Percentiles rank a stretch among this genome's conserved stretches.
These are phyloP conservation scores for Candida silvicultrix DNA, from an alignment of 805 yeast species.

Conservation along the genomic window DNA sequence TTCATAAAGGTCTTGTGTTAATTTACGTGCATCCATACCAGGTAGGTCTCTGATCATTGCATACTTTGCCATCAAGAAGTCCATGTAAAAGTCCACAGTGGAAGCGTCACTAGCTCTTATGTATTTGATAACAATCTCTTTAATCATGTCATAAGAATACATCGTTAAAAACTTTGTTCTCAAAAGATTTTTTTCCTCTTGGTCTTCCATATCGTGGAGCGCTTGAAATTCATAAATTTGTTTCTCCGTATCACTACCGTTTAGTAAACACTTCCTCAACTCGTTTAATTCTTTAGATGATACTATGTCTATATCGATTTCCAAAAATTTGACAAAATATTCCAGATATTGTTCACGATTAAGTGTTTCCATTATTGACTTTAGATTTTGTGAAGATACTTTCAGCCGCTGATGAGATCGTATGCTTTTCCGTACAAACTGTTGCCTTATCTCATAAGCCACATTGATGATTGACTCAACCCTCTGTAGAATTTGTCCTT, in stretches of 20 bases:
- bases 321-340: background rate
- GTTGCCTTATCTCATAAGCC: background rate
- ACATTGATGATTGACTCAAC: background rate
- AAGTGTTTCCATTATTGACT: background rate
- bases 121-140: slow-evolving; percentile 4
- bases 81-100: slow-evolving; percentile 6
- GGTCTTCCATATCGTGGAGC: slow-evolving; percentile 2
- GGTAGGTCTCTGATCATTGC: background rate
- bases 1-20: slow-evolving; percentile 10
- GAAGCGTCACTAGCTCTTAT: slow-evolving; percentile 3
- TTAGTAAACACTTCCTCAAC: slow-evolving; percentile 3
- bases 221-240: slow-evolving; percentile 5
- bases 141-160: slow-evolving; percentile 10
- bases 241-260: slow-evolving; percentile 2
- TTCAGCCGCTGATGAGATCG: background rate
- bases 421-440: background rate
- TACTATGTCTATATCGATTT: background rate
- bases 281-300: background rate
- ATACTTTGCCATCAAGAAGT: slow-evolving; percentile 5
- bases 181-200: background rate
- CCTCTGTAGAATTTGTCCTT: background rate
- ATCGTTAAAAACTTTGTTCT: slow-evolving; percentile 6
- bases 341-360: background rate
- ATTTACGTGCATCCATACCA: background rate
- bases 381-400: background rate